phyloP scores from a whole-genome alignment of 2,329 filamentous ascomycete genomes.

The Ceratocystis cubensis region DNA sequence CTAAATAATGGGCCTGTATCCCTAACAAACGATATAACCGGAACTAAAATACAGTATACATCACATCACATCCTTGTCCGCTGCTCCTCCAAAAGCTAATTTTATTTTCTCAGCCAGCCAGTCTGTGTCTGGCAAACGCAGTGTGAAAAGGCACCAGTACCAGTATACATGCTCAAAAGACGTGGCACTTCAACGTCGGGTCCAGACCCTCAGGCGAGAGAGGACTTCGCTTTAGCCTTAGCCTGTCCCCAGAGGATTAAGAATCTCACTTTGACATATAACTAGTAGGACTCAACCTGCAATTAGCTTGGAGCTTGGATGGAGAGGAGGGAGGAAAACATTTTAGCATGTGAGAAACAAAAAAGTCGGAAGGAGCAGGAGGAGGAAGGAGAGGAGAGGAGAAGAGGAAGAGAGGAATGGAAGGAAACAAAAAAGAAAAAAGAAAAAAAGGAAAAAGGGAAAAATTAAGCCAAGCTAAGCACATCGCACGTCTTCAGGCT shows the following conservation, averaged over 20 bases:
- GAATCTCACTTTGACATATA: slow-evolving; percentile 7
- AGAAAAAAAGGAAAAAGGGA: not conserved
- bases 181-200: not conserved
- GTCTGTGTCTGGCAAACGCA: not conserved
- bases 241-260: not conserved
- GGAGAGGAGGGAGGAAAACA: not conserved
- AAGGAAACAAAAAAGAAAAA: not conserved
- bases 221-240: not conserved
- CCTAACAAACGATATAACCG: not conserved
- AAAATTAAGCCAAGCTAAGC: not conserved
- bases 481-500: not conserved
- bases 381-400: not conserved
- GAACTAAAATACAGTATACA: not conserved
- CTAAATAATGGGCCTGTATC: not conserved
- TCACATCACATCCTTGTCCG: not conserved
- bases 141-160: too few relatives aligned
- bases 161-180: not conserved
- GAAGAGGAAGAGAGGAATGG: not conserved
- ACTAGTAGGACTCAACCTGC: not conserved
- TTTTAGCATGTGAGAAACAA: not conserved
- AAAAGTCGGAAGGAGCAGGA: not conserved
- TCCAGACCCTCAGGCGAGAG: not conserved
- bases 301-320: not conserved
- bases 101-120: not conserved
- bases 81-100: not conserved